Percentiles rank a stretch among this genome's conserved stretches.
Conservation (phyloP, 1,284 basidiomycete genomes). For the Puccinia triticina region DNA sequence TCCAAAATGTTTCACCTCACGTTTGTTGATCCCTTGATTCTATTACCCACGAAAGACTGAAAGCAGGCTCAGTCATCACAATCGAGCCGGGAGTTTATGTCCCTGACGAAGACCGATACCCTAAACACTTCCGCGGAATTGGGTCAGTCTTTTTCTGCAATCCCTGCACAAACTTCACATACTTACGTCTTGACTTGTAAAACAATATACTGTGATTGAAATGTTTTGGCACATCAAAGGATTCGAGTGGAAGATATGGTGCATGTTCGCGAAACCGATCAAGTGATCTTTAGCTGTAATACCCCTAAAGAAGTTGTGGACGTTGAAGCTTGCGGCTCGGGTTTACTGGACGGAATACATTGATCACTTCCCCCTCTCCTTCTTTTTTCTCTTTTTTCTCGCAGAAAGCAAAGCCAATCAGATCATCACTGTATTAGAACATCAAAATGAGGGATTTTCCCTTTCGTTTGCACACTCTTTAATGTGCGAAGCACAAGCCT, state of each 20-base stretch:
- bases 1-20: no score
- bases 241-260: slow-evolving; percentile 72
- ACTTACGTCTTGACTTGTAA: no score
- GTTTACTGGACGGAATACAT: slow-evolving; percentile 16
- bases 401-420: neutral
- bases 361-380: neutral
- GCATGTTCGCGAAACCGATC: slow-evolving; percentile 71
- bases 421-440: neutral
- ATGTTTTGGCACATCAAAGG: neutral
- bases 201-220: neutral
- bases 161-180: slow-evolving; percentile 62
- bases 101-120: slow-evolving; percentile 74
- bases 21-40: slow-evolving; percentile 7
- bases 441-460: no score
- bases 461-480: no score
- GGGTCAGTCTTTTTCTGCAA: slow-evolving; percentile 63
- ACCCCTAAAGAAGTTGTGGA: slow-evolving; percentile 90
- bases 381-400: neutral
- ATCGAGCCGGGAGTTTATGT: slow-evolving; percentile 72
- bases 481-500: no score
- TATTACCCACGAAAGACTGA: slow-evolving; percentile 63
- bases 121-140: slow-evolving; percentile 81
- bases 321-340: slow-evolving; percentile 67
- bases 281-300: slow-evolving; percentile 71
- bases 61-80: slow-evolving; percentile 82